Evolutionary conservation across 169 alveolate genomes (phyloP).

Genomic region (Miamiensis avidus): DNA sequence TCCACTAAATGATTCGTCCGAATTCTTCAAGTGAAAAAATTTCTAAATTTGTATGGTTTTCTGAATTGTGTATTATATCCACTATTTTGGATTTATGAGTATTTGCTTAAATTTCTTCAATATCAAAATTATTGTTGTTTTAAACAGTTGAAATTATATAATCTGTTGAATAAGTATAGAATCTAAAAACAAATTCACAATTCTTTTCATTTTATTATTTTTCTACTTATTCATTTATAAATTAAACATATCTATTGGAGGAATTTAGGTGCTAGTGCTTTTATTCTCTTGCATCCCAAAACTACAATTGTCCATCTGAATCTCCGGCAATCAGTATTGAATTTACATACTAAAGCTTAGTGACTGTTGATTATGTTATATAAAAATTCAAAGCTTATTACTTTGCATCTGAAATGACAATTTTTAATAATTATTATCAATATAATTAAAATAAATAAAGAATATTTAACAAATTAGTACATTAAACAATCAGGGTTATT

Average conservation of each 20-base stretch:
- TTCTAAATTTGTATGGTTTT: conserved; percentile 29
- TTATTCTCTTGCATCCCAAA: conserved; percentile 63
- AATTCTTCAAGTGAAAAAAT: conserved; percentile 55
- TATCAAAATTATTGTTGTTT: too few species aligned
- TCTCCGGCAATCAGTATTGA: conserved; percentile 63
- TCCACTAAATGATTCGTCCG: conserved; percentile 47
- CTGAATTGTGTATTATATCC: conserved; percentile 1
- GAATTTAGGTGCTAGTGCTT: neutral
- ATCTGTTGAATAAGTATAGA: conserved; percentile 6
- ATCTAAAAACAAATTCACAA: neutral
- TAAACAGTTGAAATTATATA: conserved; percentile 15
- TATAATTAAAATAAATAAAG: too few species aligned
- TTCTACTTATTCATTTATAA: neutral
- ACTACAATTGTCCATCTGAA: conserved; percentile 64
- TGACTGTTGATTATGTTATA: neutral
- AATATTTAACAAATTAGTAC: too few species aligned
- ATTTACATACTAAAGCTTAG: neutral
- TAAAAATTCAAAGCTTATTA: neutral
- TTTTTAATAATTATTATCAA: too few species aligned
- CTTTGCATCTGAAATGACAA: neutral
- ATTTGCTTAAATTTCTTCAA: neutral
- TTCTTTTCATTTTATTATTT: neutral
- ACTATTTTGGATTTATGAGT: neutral
- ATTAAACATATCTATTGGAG: conserved; percentile 8
- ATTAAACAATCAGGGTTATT: too few species aligned